Percentiles rank a stretch among this genome's conserved stretches.
Conservation (phyloP, 2,329 filamentous ascomycete genomes). For the Chaetomiaceae sp. region DNA sequence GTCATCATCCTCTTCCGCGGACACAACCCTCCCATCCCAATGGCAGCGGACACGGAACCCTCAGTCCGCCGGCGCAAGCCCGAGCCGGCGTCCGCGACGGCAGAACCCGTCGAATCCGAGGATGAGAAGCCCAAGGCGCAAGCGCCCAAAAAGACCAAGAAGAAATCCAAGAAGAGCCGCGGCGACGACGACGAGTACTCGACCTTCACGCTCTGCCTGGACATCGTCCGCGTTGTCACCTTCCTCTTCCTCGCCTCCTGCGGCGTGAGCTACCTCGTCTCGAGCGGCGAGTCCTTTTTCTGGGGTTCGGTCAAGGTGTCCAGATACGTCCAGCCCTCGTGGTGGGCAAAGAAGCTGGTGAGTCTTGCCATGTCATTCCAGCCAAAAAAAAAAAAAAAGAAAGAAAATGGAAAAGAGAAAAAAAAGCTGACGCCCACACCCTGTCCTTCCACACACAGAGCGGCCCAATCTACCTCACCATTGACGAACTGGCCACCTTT, state of each 20-base stretch:
- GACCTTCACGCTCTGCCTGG: slow-evolving; percentile 44
- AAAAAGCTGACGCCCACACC: too few species aligned
- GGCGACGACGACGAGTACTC: slow-evolving; percentile 61
- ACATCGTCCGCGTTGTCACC: slow-evolving; percentile 63
- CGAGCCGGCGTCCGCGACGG: slow-evolving; percentile 13
- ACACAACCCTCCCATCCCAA: too few species aligned
- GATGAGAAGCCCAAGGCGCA: slow-evolving; percentile 21
- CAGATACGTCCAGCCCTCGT: slow-evolving; percentile 54
- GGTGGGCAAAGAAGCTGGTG: slow-evolving; percentile 60
- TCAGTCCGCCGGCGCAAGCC: slow-evolving; percentile 27
- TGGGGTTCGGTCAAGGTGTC: slow-evolving; percentile 62
- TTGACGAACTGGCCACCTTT: slow-evolving; percentile 66
- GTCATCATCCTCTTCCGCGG: too few species aligned
- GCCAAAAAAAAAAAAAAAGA: too few species aligned
- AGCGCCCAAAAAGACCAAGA: slow-evolving; percentile 27
- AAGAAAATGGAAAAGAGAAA: too few species aligned
- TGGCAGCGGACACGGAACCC: slow-evolving; percentile 20
- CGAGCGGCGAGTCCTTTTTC: slow-evolving; percentile 61
- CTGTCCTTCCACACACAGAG: slow-evolving; percentile 33
- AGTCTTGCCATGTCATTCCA: too few species aligned
- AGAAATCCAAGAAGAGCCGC: slow-evolving; percentile 25
- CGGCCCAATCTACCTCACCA: slow-evolving; percentile 66
- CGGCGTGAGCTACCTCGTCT: slow-evolving; percentile 71
- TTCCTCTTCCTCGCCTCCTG: slow-evolving; percentile 63
- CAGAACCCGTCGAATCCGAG: slow-evolving; percentile 14